phyloP scores from a whole-genome alignment of 2,329 filamentous ascomycete genomes.

The Passalora sequoiae region DNA sequence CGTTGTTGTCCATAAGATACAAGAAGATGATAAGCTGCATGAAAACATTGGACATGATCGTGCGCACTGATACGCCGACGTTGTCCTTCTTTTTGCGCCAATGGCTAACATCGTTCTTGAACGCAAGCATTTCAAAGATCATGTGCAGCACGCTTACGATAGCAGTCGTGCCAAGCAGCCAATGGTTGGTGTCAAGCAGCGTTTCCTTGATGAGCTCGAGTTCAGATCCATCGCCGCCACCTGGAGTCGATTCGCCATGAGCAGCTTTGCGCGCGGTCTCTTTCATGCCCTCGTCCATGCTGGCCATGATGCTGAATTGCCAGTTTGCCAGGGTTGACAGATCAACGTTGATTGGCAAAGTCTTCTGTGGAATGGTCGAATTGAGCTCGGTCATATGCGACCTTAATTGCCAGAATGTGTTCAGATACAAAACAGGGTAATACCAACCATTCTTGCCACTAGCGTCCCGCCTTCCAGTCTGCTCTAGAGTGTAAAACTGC shows the following conservation, averaged over 20 bases:
- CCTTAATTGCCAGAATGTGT: conserved; percentile 95
- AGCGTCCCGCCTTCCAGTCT: conserved; percentile 73
- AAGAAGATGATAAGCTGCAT: conserved; percentile 97
- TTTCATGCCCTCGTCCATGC: conserved; percentile 82
- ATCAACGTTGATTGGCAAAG: conserved; percentile 75
- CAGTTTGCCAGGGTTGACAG: conserved; percentile 76
- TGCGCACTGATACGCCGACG: conserved; percentile 90
- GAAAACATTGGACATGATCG: conserved; percentile 93
- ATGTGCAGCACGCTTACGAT: conserved; percentile 85
- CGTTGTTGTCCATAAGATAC: conserved; percentile 93
- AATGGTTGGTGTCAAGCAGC: conserved; percentile 87
- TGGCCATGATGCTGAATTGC: conserved; percentile 83
- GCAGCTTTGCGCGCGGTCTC: conserved; percentile 74
- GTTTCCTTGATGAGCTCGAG: conserved; percentile 98
- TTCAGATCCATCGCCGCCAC: conserved; percentile 82
- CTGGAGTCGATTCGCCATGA: conserved; percentile 63
- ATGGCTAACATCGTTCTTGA: conserved; percentile 94
- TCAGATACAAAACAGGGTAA: conserved; percentile 81
- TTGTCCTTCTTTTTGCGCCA: conserved; percentile 99
- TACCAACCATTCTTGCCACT: conserved; percentile 91
- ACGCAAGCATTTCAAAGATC: conserved; percentile 91
- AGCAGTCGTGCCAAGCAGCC: conserved; percentile 77
- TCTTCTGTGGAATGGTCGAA: conserved; percentile 82
- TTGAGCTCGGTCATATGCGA: conserved; percentile 89
- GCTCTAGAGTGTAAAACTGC: conserved; percentile 74